Conservation (phyloP, 2,329 filamentous ascomycete genomes). For the Stachybotrys chartarum region DNA sequence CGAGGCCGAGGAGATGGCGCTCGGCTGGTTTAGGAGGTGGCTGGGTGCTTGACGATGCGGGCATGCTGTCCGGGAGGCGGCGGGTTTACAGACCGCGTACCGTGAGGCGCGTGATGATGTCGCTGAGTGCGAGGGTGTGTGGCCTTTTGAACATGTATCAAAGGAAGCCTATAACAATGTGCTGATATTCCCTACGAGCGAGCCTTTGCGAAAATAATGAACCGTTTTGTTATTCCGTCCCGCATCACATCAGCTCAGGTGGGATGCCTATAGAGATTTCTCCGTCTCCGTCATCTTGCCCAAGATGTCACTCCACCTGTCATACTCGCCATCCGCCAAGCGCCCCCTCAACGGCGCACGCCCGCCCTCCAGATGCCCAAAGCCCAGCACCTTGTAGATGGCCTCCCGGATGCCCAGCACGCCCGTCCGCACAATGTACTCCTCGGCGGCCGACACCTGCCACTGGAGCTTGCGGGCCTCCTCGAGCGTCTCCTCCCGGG, state of each 20-base stretch:
- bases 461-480: conserved; percentile 54
- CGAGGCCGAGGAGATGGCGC: conserved; percentile 30
- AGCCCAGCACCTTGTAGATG: conserved; percentile 45
- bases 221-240: too few species aligned
- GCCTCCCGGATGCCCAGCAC: conserved; percentile 60
- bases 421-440: conserved; percentile 53
- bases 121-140: too few species aligned
- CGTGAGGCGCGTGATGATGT: too few species aligned
- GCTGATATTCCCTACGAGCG: too few species aligned
- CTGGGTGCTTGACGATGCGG: not conserved
- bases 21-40: conserved; percentile 22
- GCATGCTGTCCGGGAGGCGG: too few species aligned
- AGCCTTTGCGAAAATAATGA: too few species aligned
- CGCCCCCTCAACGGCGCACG: conserved; percentile 51
- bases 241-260: too few species aligned
- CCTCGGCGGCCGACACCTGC: conserved; percentile 52
- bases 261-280: conserved; percentile 1
- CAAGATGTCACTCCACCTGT: conserved; percentile 7
- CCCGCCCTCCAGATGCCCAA: conserved; percentile 51
- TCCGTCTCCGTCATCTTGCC: conserved; percentile 9
- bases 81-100: too few species aligned
- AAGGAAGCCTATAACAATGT: too few species aligned
- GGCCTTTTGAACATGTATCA: too few species aligned
- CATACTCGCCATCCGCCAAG: conserved; percentile 36
- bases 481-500: conserved; percentile 35